Evolutionary conservation across 257 asterid species (phyloP).

Genomic region (Hygrophila difformis): DNA sequence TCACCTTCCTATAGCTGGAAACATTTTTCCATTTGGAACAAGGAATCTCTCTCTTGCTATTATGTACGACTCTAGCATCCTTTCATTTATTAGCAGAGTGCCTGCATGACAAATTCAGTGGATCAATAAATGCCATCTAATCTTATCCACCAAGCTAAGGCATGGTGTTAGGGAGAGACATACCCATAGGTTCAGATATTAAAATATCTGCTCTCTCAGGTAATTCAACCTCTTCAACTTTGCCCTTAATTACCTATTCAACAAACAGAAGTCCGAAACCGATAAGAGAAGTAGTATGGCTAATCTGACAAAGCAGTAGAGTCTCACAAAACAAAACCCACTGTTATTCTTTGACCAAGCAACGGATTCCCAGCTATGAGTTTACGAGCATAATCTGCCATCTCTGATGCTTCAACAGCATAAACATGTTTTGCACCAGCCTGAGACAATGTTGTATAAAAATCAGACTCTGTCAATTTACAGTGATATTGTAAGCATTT

Average conservation of each 20-base stretch:
- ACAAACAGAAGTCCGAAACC: conserved; percentile 9
- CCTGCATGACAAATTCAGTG: conserved; percentile 46
- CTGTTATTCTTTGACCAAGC: conserved; percentile 72
- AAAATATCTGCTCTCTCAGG: conserved; percentile 95
- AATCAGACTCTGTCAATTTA: no score
- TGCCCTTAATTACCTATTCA: conserved; percentile 81
- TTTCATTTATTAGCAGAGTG: conserved; percentile 89
- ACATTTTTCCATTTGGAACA: conserved; percentile 89
- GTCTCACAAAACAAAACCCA: conserved; percentile 25
- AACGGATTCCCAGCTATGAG: conserved; percentile 89
- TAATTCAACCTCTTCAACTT: conserved; percentile 91
- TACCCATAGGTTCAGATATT: conserved; percentile 99
- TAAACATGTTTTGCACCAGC: conserved; percentile 98
- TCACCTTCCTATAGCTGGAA: conserved; percentile 88
- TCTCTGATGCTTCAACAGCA: conserved; percentile 99
- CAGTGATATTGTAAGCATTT: no score
- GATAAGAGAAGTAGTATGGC: conserved; percentile 4
- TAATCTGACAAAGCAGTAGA: conserved; percentile 1
- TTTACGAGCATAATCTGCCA: conserved; percentile 90
- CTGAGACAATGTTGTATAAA: conserved; percentile 21
- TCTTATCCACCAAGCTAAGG: background rate
- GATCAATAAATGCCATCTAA: conserved; percentile 5
- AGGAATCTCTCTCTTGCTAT: conserved; percentile 98
- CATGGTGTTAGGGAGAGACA: conserved; percentile 2
- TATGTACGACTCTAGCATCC: conserved; percentile 95